Percentiles rank a stretch among this genome's conserved stretches.
These are phyloP conservation scores for Corymbia maculata DNA, from an alignment of 345 rosid species.

Conservation along the genomic window DNA sequence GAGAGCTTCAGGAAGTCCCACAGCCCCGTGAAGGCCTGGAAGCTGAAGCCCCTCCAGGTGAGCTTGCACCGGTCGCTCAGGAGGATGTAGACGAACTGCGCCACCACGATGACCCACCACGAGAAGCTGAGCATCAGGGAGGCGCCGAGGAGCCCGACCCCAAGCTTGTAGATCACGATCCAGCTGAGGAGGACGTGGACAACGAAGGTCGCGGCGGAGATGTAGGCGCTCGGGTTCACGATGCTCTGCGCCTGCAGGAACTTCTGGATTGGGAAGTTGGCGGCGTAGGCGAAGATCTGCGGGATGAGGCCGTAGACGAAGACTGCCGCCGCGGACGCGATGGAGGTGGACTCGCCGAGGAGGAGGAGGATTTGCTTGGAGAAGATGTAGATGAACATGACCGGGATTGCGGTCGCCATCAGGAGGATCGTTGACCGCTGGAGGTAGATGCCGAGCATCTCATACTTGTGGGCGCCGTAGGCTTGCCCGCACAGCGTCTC, in stretches of 20 bases:
- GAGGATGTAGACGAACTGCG: slow-evolving; percentile 45
- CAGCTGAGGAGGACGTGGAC: slow-evolving; percentile 40
- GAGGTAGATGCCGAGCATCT: slow-evolving; percentile 60
- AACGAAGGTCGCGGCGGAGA: slow-evolving; percentile 31
- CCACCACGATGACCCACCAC: slow-evolving; percentile 49
- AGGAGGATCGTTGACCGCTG: slow-evolving; percentile 61
- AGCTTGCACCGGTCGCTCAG: slow-evolving; percentile 24
- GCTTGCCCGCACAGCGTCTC: slow-evolving; percentile 86
- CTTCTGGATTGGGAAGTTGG: slow-evolving; percentile 63
- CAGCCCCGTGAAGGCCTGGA: slow-evolving; percentile 41
- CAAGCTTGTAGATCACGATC: slow-evolving; percentile 31
- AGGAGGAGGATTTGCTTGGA: slow-evolving; percentile 35
- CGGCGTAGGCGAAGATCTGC: slow-evolving; percentile 55
- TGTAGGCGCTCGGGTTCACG: slow-evolving; percentile 60
- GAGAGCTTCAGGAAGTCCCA: slow-evolving; percentile 45
- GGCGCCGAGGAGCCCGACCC: slow-evolving; percentile 37
- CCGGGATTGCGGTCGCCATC: slow-evolving; percentile 29
- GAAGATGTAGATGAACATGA: slow-evolving; percentile 40
- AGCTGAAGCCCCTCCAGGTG: slow-evolving; percentile 48
- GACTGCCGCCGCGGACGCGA: slow-evolving; percentile 43
- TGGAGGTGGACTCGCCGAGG: slow-evolving; percentile 46
- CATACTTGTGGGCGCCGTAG: slow-evolving; percentile 53
- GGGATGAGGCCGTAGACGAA: slow-evolving; percentile 65
- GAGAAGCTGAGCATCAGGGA: slow-evolving; percentile 37
- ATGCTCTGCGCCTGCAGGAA: slow-evolving; percentile 59